phyloP scores from a whole-genome alignment of 2,329 filamentous ascomycete species.

The Fusarium metavorans region DNA sequence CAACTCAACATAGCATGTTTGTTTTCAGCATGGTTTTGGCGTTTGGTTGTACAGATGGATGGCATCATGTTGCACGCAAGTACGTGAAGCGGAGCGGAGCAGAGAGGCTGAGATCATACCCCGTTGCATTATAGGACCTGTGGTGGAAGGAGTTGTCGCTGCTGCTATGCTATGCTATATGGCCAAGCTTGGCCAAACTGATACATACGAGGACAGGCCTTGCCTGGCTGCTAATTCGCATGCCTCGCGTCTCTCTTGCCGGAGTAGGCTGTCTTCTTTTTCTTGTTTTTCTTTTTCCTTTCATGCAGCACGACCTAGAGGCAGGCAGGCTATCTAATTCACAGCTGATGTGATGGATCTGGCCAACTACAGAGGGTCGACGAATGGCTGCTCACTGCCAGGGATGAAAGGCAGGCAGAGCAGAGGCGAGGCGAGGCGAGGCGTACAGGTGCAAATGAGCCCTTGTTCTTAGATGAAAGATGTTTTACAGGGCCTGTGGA shows the following conservation, averaged over 20 bases:
- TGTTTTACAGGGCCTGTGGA: slow-evolving; percentile 25
- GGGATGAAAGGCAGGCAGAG: slow-evolving; percentile 2
- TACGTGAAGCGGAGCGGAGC: slow-evolving; percentile 22
- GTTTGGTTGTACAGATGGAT: slow-evolving; percentile 44
- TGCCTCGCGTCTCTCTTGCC: slow-evolving; percentile 21
- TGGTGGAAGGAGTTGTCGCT: slow-evolving; percentile 33
- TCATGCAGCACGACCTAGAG: slow-evolving; percentile 17
- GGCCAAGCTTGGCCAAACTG: slow-evolving; percentile 23
- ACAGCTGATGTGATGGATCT: slow-evolving; percentile 5
- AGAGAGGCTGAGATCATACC: slow-evolving; percentile 43
- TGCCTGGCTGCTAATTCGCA: slow-evolving; percentile 30
- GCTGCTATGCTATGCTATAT: slow-evolving; percentile 27
- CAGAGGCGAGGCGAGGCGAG: slow-evolving; percentile 19
- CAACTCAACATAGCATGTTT: slow-evolving; percentile 36
- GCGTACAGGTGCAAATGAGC: slow-evolving; percentile 21
- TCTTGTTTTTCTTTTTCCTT: not conserved
- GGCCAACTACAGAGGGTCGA: not conserved
- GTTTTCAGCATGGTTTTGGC: slow-evolving; percentile 45
- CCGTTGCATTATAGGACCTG: slow-evolving; percentile 46
- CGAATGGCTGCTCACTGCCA: slow-evolving; percentile 5
- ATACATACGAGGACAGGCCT: slow-evolving; percentile 22
- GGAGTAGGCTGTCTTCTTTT: not conserved
- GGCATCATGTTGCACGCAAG: slow-evolving; percentile 36
- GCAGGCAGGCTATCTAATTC: not conserved
- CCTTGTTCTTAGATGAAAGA: slow-evolving; percentile 38